These are phyloP conservation scores for Verticillium tricorpus DNA, from an alignment of 2,329 filamentous ascomycete genomes.

Conservation along the genomic window DNA sequence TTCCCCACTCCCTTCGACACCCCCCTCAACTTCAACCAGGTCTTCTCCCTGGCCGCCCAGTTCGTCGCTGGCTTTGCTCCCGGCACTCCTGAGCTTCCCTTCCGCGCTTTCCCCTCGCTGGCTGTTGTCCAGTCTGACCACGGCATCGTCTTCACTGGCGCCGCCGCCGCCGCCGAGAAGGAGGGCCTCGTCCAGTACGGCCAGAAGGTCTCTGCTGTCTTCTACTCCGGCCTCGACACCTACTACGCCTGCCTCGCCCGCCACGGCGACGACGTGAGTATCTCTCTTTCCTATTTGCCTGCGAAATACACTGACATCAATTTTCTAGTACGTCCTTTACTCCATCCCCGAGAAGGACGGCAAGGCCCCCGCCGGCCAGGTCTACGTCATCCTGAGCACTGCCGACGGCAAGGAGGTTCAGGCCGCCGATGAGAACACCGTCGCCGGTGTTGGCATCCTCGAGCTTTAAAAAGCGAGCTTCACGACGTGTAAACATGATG, in stretches of 20 bases:
- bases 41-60: constrained; percentile 59
- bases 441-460: constrained; percentile 31
- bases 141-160: constrained; percentile 19
- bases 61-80: constrained; percentile 57
- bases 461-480: constrained; percentile 13
- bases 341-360: constrained; percentile 14
- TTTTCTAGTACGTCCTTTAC: constrained; percentile 14
- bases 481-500: neutral
- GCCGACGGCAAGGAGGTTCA: constrained; percentile 23
- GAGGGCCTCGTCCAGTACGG: constrained; percentile 5
- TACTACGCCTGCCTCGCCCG: constrained; percentile 11
- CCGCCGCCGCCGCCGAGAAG: constrained; percentile 12
- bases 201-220: constrained; percentile 24
- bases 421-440: constrained; percentile 30
- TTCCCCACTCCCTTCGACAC: constrained; percentile 58
- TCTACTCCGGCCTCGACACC: constrained; percentile 22
- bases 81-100: constrained; percentile 49
- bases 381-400: constrained; percentile 32
- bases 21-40: constrained; percentile 52
- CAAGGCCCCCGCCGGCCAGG: constrained; percentile 27
- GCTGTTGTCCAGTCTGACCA: constrained; percentile 18
- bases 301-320: constrained; percentile 7
- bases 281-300: constrained; percentile 13
- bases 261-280: constrained; percentile 12
- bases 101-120: constrained; percentile 56